Base-by-base conservation (phyloP, 169 alveolate genomes). In the Cryptosporidium xiaoi region DNA sequence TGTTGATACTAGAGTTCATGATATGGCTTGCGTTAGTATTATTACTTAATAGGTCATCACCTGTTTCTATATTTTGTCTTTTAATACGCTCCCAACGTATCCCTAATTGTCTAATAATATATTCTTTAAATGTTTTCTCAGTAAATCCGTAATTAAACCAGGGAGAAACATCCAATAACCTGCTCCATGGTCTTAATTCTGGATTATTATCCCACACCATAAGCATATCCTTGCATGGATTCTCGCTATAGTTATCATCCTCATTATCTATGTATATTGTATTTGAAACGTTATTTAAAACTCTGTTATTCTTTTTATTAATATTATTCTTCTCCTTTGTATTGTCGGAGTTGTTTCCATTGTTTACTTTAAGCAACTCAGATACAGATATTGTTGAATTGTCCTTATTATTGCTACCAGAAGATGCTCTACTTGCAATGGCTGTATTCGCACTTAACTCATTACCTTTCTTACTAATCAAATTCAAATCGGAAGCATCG, bases 101-200 rank as follows among this genome's bases (percentile, higher is more conserved):
- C 7, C 66, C 84, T 18, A 71, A 58, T 33, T 71, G 84, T 55
- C 84, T 71, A 36, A 71, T 71, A 27, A 71, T 71, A 15, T 71
- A 71, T 36, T 71, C 84, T 58, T 71, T 71, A 31, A 71, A 71
- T 3, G 84, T 55, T 71, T 71, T 71, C 51, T 71, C 84, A 15
- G 67, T 71, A 34, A 71, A 71, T 2, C 84, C 84, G 36, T 71
- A 71, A 55, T 71, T 71, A 56, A 71, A 71, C 84, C 84, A 71
- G 0, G 84, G 84, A 7, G 84, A 71, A 16, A 71, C 68, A 71
- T 71, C 84, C 31, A 71, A 24, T 33, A 71, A 55, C 20, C 84
- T 71, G 44, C 84, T 71, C 84, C 84, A 71, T 18, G 84, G 84
- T 36, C 84, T 51, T 12, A 15, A 7, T 55, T 71, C 84, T 34